Evolutionary conservation across 2,329 filamentous ascomycete species (phyloP), one percentile per base, ranked within the genome.

Genomic region (Cladosporium halotolerans): DNA sequence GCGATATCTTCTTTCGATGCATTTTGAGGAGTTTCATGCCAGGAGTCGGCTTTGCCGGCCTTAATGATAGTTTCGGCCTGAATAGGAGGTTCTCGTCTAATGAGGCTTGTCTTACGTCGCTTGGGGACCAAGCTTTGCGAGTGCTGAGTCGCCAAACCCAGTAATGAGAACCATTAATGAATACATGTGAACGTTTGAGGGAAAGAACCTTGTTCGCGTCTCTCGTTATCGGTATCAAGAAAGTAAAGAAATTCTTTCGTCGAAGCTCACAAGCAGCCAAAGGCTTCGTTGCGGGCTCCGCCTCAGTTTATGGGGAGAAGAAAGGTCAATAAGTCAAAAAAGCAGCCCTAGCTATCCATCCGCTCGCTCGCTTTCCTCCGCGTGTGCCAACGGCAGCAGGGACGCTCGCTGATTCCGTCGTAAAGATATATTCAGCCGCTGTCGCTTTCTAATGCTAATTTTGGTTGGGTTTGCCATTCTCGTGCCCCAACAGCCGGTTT

Each of bases 1-100:
- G 61, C 55, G 16, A 54, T 62, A 16, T 55, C 62, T 18, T 59
- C 57, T 9, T 63, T 65, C 32, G 61, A 56, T 52, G 57, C 56
- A 1, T 61, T 57, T 38, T 60, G 46, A 57, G 4, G 10, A 39
- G 34, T 19, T 23, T 11, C 16, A 4, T 14, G 19, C 10, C 11
- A 9, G 14, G 32, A 28, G 23, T 5, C 23, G 23, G 23, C 23
- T 28, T 18, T 18, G 16, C 16, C 16, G 16, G 16, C 16, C 16
- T 18, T 3, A 18, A 18, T 18, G 16, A 18, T 18, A 18, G 16
- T 18, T 18, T 18, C 16, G 16, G 16, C 16, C 16, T 3, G 16
- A 18, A 18, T 18, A 18, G 16, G 16, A 18, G 16, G 16, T 18
- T 3, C 16, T 18, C 3, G 16, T 18, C 16, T 18, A 18, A 18